phyloP scores from a whole-genome alignment of 192 early-diverging fungal genomes.

The Diversispora eburnea region DNA sequence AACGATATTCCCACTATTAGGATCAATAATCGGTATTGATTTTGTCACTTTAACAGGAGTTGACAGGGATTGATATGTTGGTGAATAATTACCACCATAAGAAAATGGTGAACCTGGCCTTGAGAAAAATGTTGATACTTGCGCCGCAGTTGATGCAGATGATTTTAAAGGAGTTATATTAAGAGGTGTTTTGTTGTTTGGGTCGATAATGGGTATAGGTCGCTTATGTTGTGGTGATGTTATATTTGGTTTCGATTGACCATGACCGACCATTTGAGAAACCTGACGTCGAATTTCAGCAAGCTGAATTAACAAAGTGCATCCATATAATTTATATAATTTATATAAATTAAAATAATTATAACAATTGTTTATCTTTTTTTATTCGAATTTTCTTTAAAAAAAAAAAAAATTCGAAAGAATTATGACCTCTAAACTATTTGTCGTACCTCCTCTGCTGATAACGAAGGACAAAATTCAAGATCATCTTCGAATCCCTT shows the following conservation, averaged over 20 bases:
- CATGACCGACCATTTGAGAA: conserved; percentile 27
- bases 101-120: conserved; percentile 20
- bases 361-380: neutral
- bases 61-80: conserved; percentile 22
- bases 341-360: neutral
- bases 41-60: conserved; percentile 24
- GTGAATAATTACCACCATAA: conserved; percentile 18
- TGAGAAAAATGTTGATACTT: conserved; percentile 21
- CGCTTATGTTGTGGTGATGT: conserved; percentile 27
- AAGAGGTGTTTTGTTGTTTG: conserved; percentile 45
- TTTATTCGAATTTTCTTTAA: no score
- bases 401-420: no score
- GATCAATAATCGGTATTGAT: conserved; percentile 30
- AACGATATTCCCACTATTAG: conserved; percentile 29
- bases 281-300: conserved; percentile 36
- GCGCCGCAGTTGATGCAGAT: conserved; percentile 17
- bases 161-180: conserved; percentile 34
- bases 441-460: conserved; percentile 45
- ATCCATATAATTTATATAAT: neutral
- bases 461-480: conserved; percentile 55
- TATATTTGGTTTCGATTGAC: conserved; percentile 7
- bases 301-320: conserved; percentile 28
- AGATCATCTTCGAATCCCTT: conserved; percentile 54
- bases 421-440: no score
- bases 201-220: conserved; percentile 51